A percentile compares a stretch with the other conserved stretches of the same genome.
phyloP scores from a whole-genome alignment of 495 filamentous ascomycete species.

The Penicillium crystallinum region DNA sequence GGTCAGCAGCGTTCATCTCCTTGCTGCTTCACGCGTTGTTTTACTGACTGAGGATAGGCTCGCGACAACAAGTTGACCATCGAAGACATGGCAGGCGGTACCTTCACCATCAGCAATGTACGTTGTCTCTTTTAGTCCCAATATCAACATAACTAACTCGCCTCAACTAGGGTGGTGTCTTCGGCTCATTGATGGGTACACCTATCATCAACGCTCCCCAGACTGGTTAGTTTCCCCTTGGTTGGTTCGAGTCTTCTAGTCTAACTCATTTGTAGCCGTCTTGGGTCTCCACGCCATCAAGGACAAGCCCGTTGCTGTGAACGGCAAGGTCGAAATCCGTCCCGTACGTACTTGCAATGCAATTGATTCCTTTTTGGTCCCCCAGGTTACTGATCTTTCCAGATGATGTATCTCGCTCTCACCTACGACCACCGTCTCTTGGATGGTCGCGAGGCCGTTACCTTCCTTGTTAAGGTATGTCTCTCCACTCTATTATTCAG shows the following conservation, averaged over 20 bases:
- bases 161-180: constrained; percentile 55
- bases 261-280: constrained; percentile 55
- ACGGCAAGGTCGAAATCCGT: constrained; percentile 88
- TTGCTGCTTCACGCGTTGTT: neutral
- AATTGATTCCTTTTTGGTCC: neutral
- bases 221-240: constrained; percentile 47
- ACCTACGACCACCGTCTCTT: constrained; percentile 96
- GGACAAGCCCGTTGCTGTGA: constrained; percentile 82
- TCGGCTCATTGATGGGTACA: constrained; percentile 87
- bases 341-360: constrained; percentile 49
- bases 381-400: constrained; percentile 22
- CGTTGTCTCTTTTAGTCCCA: constrained; percentile 10
- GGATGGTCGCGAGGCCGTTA: constrained; percentile 92
- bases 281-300: constrained; percentile 98
- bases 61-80: constrained; percentile 96
- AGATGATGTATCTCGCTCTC: constrained; percentile 97
- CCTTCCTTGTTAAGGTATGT: constrained; percentile 85
- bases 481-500: neutral
- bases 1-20: constrained; percentile 38
- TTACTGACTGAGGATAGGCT: constrained; percentile 48
- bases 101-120: constrained; percentile 97
- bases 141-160: constrained; percentile 16
- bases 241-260: neutral
- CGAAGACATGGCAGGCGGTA: constrained; percentile 98
- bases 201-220: constrained; percentile 99